These are phyloP conservation scores for Haplographium delicatum DNA, from an alignment of 495 filamentous ascomycete genomes.

Conservation along the genomic window DNA sequence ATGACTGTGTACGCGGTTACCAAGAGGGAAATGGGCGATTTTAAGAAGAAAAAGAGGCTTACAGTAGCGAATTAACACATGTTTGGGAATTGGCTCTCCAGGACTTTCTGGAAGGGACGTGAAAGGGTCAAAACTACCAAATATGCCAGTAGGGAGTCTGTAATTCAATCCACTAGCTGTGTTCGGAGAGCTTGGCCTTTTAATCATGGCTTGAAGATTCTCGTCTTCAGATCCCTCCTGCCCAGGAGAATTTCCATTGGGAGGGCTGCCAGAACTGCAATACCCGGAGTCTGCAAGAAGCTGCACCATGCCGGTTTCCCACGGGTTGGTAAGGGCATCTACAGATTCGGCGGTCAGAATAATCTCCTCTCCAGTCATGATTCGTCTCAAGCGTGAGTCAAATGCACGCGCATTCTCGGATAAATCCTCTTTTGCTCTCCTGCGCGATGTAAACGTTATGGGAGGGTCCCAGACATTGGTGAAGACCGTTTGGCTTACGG, in stretches of 20 bases:
- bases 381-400: slow-evolving; percentile 6
- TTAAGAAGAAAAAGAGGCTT: too few relatives aligned
- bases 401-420: background rate
- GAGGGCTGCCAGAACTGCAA: too few relatives aligned
- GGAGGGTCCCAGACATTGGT: background rate
- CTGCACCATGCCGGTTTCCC: too few relatives aligned
- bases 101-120: slow-evolving; percentile 1
- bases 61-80: slow-evolving; percentile 13
- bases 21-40: too few relatives aligned
- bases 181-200: slow-evolving; percentile 4
- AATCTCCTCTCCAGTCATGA: slow-evolving; percentile 9
- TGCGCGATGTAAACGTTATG: background rate
- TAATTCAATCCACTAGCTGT: slow-evolving; percentile 4
- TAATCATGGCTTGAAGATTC: background rate
- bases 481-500: background rate
- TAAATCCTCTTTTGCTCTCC: background rate
- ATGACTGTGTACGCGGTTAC: too few relatives aligned
- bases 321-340: too few relatives aligned
- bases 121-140: slow-evolving; percentile 9
- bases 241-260: too few relatives aligned
- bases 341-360: slow-evolving; percentile 13
- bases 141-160: background rate
- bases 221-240: too few relatives aligned
- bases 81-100: slow-evolving; percentile 10
- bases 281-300: too few relatives aligned